A percentile compares a stretch with the other conserved stretches of the same genome.
These are phyloP conservation scores for Hortiboletus campestris DNA, from an alignment of 768 basidiomycete species.

Conservation along the genomic window DNA sequence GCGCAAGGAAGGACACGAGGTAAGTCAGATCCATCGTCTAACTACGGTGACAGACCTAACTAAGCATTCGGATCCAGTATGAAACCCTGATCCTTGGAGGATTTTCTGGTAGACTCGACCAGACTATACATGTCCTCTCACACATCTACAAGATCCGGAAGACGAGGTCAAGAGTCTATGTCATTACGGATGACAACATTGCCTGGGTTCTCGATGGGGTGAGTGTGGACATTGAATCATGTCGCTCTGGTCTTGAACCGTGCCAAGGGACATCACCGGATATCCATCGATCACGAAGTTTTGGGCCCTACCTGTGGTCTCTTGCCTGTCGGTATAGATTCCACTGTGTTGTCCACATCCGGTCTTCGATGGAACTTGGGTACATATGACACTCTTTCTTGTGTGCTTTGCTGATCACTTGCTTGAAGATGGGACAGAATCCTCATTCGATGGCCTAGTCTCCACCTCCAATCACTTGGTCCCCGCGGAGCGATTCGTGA, in stretches of 20 bases:
- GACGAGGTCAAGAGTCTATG: conserved; percentile 58
- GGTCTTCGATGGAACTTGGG: conserved; percentile 92
- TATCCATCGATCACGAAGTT: conserved; percentile 67
- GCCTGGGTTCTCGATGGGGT: conserved; percentile 87
- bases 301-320: conserved; percentile 91
- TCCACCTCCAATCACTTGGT: conserved; percentile 95
- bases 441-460: conserved; percentile 80
- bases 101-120: conserved; percentile 87
- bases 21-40: conserved; percentile 17
- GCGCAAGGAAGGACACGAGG: conserved; percentile 36
- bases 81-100: conserved; percentile 84
- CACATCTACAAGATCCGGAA: conserved; percentile 78
- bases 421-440: conserved; percentile 52
- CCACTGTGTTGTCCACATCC: conserved; percentile 71
- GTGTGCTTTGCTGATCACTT: conserved; percentile 2
- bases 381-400: conserved; percentile 32
- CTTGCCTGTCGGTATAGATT: conserved; percentile 85
- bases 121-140: conserved; percentile 88
- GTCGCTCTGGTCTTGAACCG: neutral
- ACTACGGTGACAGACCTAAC: neutral
- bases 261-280: conserved; percentile 75
- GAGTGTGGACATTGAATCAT: conserved; percentile 17
- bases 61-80: conserved; percentile 39
- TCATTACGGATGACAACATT: conserved; percentile 85
- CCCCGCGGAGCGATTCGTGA: conserved; percentile 60